Base-by-base conservation (phyloP, 2,329 filamentous ascomycete species). In the Geosmithia putterillii region DNA sequence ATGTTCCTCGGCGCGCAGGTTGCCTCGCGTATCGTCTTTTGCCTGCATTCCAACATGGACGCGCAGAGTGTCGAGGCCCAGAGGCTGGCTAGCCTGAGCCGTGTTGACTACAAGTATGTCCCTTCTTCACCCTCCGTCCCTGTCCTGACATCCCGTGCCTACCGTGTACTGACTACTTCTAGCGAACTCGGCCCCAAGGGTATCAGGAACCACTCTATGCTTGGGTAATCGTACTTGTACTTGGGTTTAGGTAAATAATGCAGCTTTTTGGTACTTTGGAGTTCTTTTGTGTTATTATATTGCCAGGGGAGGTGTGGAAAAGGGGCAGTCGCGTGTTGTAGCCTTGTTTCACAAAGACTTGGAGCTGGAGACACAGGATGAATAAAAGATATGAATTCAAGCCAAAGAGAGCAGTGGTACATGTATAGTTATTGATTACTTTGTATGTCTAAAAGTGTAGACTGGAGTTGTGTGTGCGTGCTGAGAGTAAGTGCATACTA, bases 1-100 rank as follows among this genome's bases (percentile, higher is more conserved):
- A 78, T 81, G 56, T 95, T 95, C 63, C 67, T 95, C 7, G 89
- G 89, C 10, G 85, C 86, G 2, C 86, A 94, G 62, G 83, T 95
- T 25, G 86, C 85, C 1, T 87, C 85, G 2, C 61, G 74, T 18
- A 65, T 78, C 43, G 73, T 72, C 2, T 79, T 73, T 52, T 76
- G 73, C 52, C 60, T 76, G 50, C 74, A 79, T 50, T 57, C 58
- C 17, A 77, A 77, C 52, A 57, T 76, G 53, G 74, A 79, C 45
- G 66, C 63, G 22, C 62, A 67, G 49, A 64, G 65, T 15, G 47
- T 68, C 38, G 74, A 79, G 55, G 64, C 65, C 15, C 73, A 76
- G 57, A 63, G 72, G 38, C 53, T 66, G 45, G 76, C 76, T 70
- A 76, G 72, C 49, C 56, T 79, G 45, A 74, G 63, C 50, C 65